Evolutionary conservation across 2,329 filamentous ascomycete genomes (phyloP).

Genomic region (Diaporthe capsici): DNA sequence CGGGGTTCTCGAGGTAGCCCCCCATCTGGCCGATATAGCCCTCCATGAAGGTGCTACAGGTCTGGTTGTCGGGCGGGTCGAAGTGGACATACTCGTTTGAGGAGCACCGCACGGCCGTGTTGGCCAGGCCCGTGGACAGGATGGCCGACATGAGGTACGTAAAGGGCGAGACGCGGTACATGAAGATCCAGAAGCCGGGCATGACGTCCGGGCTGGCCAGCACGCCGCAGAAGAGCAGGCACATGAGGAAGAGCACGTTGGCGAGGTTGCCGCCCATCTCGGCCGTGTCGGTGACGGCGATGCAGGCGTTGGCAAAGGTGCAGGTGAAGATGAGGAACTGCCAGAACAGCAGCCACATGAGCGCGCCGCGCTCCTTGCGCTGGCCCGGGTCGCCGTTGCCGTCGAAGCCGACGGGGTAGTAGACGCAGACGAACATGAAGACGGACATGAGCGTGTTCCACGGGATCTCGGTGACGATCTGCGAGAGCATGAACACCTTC

Average conservation of each 20-base stretch:
- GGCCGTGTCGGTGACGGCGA: constrained; percentile 81
- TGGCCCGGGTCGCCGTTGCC: constrained; percentile 75
- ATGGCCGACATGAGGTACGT: constrained; percentile 85
- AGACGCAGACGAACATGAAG: constrained; percentile 86
- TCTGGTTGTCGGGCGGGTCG: constrained; percentile 68
- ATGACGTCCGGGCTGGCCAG: constrained; percentile 74
- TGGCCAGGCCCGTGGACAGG: constrained; percentile 78
- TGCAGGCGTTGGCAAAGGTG: constrained; percentile 84
- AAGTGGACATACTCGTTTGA: constrained; percentile 79
- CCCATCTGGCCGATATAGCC: constrained; percentile 63
- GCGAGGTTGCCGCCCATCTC: constrained; percentile 83
- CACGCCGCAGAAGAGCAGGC: constrained; percentile 82
- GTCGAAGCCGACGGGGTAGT: constrained; percentile 87
- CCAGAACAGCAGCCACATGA: constrained; percentile 84
- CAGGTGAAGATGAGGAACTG: constrained; percentile 84
- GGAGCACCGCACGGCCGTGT: constrained; percentile 76
- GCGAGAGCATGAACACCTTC: constrained; percentile 87
- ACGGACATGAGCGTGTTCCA: constrained; percentile 84
- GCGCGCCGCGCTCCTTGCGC: constrained; percentile 77
- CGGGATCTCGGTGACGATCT: constrained; percentile 87
- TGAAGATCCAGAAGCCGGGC: constrained; percentile 85
- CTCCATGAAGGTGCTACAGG: constrained; percentile 72
- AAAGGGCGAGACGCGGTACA: constrained; percentile 87
- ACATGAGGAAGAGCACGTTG: constrained; percentile 80
- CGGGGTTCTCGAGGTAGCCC: constrained; percentile 67